Base-by-base conservation (phyloP, 2,329 filamentous ascomycete genomes). In the Fusarium marasasianum region DNA sequence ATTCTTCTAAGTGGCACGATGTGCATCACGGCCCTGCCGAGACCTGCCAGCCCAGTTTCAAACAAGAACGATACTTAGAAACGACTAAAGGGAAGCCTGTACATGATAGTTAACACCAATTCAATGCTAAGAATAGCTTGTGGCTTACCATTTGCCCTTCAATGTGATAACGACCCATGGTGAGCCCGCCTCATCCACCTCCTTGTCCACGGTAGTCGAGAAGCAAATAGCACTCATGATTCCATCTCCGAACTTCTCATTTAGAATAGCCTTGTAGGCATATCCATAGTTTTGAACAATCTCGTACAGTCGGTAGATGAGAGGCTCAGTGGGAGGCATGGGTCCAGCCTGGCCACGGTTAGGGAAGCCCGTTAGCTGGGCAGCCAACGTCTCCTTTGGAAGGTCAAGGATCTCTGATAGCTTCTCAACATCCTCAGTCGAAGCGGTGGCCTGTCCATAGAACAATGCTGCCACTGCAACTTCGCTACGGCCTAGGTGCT, bases 211-310 rank as follows among this genome's bases (percentile, higher is more conserved):
- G 80, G 94, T 94, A 0, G 94, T 97, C 59, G 91, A 93, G 82
- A 98, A 98, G 22, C 91, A 91, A 80, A 98, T 98, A 2, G 95
- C 96, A 80, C 94, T 97, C 96, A 98, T 98, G 80, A 98, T 98
- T 3, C 96, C 96, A 80, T 95, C 93, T 1, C 93, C 93, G 80
- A 94, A 95, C 87, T 98, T 98, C 88, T 98, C 96, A 77, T 98
- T 98, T 82, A 98, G 82, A 9, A 98, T 90, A 2, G 95, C 95
- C 88, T 98, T 98, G 85, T 97, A 98, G 2, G 95, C 94, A 82
- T 98, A 97, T 3, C 96, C 96, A 80, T 98, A 98, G 82, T 98
- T 98, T 85, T 98, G 95, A 71, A 98, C 92, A 80, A 98, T 93
- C 87, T 98, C 96, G 82, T 94, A 98, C 68, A 98, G 82, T 6